Conservation (phyloP, 148 eudicot species). For the Vaccinium vitisidaea region DNA sequence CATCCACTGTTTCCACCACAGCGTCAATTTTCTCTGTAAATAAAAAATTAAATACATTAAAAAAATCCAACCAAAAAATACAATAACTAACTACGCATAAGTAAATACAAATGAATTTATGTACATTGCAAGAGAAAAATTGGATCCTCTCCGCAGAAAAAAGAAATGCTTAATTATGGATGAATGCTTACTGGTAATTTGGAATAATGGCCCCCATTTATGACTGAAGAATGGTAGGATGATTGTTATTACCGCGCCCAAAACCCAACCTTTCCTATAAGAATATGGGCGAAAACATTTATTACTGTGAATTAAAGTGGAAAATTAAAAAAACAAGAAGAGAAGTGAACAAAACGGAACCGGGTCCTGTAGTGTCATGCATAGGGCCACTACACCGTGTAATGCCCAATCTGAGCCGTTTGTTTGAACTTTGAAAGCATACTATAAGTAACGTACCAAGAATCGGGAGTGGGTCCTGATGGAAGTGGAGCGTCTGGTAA, state of each 20-base stretch:
- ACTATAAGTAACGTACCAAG: background rate
- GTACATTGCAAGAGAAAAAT: background rate
- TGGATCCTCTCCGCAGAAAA: background rate
- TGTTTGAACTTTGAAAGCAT: background rate
- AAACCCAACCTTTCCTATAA: constrained; percentile 29
- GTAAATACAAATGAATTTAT: background rate
- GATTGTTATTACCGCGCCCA: constrained; percentile 26
- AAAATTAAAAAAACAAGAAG: background rate
- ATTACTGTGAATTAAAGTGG: too few relatives aligned
- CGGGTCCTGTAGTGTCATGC: too few relatives aligned
- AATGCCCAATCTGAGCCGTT: too few relatives aligned
- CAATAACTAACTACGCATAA: background rate
- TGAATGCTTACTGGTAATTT: constrained; percentile 26
- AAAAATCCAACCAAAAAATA: background rate
- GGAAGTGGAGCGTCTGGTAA: constrained; percentile 13
- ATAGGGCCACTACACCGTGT: too few relatives aligned
- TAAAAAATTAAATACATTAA: background rate
- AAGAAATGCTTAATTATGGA: background rate
- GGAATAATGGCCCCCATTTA: constrained; percentile 29
- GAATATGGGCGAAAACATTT: background rate
- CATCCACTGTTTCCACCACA: constrained; percentile 28
- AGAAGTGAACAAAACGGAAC: background rate
- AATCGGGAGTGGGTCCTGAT: constrained; percentile 1
- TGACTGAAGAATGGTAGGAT: constrained; percentile 22
- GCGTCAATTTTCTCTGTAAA: constrained; percentile 30